These are phyloP conservation scores for Chrysoporthe deuterocubensis DNA, from an alignment of 2,329 filamentous ascomycete genomes.

Conservation along the genomic window DNA sequence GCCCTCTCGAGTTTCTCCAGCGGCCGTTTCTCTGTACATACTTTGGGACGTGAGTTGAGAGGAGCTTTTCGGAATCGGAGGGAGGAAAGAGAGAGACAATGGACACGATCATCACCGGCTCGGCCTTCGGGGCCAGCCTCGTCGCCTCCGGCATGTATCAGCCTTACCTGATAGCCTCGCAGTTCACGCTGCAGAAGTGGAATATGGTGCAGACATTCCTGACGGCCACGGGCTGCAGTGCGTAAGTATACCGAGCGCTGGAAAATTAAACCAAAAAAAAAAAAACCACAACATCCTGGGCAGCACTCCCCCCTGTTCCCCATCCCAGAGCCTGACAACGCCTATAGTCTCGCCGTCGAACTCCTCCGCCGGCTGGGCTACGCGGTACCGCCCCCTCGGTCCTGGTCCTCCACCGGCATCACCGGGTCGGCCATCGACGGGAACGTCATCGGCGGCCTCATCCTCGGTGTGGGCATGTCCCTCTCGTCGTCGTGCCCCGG, in stretches of 20 bases:
- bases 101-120: constrained; percentile 52
- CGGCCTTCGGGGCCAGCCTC: constrained; percentile 65
- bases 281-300: too few relatives aligned
- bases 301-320: constrained; percentile 4
- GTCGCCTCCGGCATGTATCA: constrained; percentile 63
- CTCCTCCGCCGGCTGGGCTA: constrained; percentile 49
- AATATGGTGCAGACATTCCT: constrained; percentile 71
- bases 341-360: constrained; percentile 48
- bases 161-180: constrained; percentile 62
- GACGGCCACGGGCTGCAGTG: constrained; percentile 63
- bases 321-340: neutral
- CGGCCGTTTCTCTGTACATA: neutral
- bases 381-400: constrained; percentile 50
- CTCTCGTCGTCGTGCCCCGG: constrained; percentile 69
- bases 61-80: constrained; percentile 28
- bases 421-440: constrained; percentile 60
- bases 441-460: constrained; percentile 65
- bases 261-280: too few relatives aligned
- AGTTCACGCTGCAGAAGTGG: constrained; percentile 64
- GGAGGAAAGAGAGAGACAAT: constrained; percentile 32
- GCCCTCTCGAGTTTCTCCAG: neutral
- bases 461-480: constrained; percentile 70
- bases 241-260: constrained; percentile 49
- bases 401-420: constrained; percentile 56
- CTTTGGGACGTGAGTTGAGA: neutral